Conservation (phyloP, 768 basidiomycete genomes). For the Mycena rosella region DNA sequence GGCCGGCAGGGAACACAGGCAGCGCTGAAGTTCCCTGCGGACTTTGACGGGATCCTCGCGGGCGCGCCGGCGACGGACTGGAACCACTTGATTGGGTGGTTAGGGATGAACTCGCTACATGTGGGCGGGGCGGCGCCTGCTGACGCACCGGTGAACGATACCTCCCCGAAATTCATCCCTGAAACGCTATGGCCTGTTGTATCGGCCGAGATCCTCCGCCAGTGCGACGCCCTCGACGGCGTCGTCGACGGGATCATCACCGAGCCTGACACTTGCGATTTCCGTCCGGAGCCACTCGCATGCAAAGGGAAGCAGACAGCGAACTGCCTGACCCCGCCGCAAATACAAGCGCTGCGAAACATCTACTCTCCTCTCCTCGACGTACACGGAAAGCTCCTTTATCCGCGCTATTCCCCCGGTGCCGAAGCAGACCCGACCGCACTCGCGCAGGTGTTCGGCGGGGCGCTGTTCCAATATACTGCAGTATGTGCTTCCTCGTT, state of each 20-base stretch:
- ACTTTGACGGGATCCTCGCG: conserved; percentile 39
- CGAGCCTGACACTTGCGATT: background rate
- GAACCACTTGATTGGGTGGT: background rate
- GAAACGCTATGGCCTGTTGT: background rate
- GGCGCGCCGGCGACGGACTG: conserved; percentile 38
- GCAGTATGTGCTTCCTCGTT: background rate
- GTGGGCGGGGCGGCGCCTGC: too few species aligned
- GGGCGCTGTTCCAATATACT: too few species aligned
- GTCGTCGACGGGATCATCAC: background rate
- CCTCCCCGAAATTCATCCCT: background rate
- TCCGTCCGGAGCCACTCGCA: background rate
- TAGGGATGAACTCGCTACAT: too few species aligned
- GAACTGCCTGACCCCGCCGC: background rate
- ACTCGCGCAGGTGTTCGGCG: too few species aligned
- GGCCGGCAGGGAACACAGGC: conserved; percentile 12
- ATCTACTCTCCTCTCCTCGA: background rate
- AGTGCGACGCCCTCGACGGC: background rate
- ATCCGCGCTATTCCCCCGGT: background rate
- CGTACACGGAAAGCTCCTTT: background rate
- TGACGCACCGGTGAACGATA: too few species aligned
- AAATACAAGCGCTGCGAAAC: background rate
- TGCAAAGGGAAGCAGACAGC: background rate
- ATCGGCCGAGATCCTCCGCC: background rate
- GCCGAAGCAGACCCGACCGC: background rate
- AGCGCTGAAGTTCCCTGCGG: conserved; percentile 12